Evolutionary conservation across 192 early-diverging fungal genomes (phyloP), one percentile per base, ranked within the genome.

Genomic region (Backusella morwellensis): DNA sequence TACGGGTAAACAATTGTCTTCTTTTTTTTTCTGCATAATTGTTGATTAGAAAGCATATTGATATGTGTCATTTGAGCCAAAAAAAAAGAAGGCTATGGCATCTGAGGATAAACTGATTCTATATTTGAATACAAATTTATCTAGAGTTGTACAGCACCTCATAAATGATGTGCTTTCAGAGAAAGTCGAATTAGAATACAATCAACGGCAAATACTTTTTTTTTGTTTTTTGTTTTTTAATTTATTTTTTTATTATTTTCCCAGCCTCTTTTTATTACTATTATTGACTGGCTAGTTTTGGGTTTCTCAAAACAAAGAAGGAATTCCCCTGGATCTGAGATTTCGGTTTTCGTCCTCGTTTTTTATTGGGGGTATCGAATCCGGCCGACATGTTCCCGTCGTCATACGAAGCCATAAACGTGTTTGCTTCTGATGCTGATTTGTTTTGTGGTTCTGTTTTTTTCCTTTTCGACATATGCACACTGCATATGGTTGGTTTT

Each of bases 311-410:
- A 26, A 82, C 77, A 76, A 82, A 82, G 52, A 77, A 82, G 15
- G 81, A 77, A 68, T 82, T 82, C 32, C 81, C 81, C 68, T 75
- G 74, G 36, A 82, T 78, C 36, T 78, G 81, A 14, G 77, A 78
- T 50, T 82, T 82, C 17, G 81, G 81, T 73, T 82, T 82, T 6
- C 81, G 32, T 21, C 81, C 81, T 36, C 81, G 77, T 73, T 82
- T 82, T 66, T 78, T 82, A 44, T 76, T 82, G 5, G 81, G 35
- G 54, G 54, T 73, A 19, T 75, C 76, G 23, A 80, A 80, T 17
- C 71, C 75, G 11, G 56, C 26, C 11, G 75, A 38, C 70, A 72
- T 72, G 7, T 70, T 19, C 29, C 29, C 76, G 12, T 63, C 26
- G 56, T 23, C 26, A 63, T 29, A 63, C 21, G 56, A 63, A 12